These are phyloP conservation scores for Globisporangium spinosum DNA, from an alignment of 352 stramenopile genomes.

Conservation along the genomic window DNA sequence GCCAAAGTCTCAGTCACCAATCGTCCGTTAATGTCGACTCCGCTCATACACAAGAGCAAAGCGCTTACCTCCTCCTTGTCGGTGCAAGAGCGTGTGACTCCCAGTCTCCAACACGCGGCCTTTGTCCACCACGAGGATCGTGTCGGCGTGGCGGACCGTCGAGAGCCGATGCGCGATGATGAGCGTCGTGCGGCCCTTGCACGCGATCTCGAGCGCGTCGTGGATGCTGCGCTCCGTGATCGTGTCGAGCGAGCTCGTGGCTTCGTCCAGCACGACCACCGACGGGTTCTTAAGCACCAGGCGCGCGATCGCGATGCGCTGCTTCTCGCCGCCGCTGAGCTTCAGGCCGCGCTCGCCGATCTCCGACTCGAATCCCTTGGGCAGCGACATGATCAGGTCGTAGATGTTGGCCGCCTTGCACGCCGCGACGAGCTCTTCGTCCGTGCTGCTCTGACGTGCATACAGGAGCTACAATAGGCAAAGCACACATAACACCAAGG, in stretches of 20 bases:
- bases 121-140: constrained; percentile 60
- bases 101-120: constrained; percentile 50
- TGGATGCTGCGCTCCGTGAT: constrained; percentile 72
- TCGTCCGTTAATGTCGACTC: too few species aligned
- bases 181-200: constrained; percentile 58
- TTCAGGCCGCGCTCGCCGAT: constrained; percentile 79
- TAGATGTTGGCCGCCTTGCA: constrained; percentile 91
- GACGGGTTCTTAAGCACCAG: constrained; percentile 75
- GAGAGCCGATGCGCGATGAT: constrained; percentile 83
- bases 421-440: constrained; percentile 90
- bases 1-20: background rate
- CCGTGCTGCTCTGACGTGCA: constrained; percentile 73
- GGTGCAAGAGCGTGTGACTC: constrained; percentile 38
- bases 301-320: constrained; percentile 78
- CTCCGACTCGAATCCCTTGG: constrained; percentile 89
- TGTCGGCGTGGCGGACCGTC: constrained; percentile 70
- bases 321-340: constrained; percentile 78
- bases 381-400: constrained; percentile 91
- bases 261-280: constrained; percentile 78
- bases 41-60: too few species aligned
- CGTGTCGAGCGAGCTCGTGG: constrained; percentile 75
- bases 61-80: constrained; percentile 32
- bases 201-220: constrained; percentile 47
- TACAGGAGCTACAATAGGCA: constrained; percentile 63
- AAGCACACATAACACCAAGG: too few species aligned